Conservation (phyloP, 345 rosid genomes). For the Citrus glauca region DNA sequence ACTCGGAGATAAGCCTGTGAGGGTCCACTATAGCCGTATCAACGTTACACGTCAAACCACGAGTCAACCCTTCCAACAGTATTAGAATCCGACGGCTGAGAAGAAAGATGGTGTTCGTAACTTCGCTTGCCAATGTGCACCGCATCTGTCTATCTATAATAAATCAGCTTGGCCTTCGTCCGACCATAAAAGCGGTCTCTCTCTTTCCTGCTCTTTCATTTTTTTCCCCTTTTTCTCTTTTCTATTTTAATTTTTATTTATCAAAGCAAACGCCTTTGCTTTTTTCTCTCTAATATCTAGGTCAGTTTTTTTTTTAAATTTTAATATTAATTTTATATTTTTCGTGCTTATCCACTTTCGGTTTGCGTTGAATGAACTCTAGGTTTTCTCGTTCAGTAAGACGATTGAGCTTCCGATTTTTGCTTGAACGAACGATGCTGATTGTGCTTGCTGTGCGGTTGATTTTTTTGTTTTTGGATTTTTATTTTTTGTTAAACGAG, state of each 20-base stretch:
- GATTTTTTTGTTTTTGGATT: no score
- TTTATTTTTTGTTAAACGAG: no score
- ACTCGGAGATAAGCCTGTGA: not conserved
- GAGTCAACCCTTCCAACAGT: not conserved
- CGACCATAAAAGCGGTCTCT: slow-evolving; percentile 25
- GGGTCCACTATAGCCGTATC: not conserved
- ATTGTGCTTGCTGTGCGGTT: not conserved
- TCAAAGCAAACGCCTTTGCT: no score
- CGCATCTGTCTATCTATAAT: not conserved
- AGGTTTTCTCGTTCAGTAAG: not conserved
- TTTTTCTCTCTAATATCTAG: slow-evolving; percentile 1
- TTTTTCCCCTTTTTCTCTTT: not conserved
- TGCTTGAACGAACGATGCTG: not conserved
- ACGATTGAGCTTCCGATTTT: not conserved
- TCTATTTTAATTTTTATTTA: not conserved
- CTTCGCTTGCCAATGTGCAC: not conserved
- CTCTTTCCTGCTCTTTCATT: not conserved
- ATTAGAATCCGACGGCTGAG: not conserved
- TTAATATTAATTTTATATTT: not conserved
- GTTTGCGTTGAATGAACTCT: not conserved
- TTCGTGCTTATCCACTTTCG: not conserved
- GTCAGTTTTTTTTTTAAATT: slow-evolving; percentile 7
- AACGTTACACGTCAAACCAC: not conserved
- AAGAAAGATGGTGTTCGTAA: not conserved
- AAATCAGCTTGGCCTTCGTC: slow-evolving; percentile 16